Base-by-base conservation (phyloP, 2,329 filamentous ascomycete species). In the Aspergillus fumigatiaffinis region DNA sequence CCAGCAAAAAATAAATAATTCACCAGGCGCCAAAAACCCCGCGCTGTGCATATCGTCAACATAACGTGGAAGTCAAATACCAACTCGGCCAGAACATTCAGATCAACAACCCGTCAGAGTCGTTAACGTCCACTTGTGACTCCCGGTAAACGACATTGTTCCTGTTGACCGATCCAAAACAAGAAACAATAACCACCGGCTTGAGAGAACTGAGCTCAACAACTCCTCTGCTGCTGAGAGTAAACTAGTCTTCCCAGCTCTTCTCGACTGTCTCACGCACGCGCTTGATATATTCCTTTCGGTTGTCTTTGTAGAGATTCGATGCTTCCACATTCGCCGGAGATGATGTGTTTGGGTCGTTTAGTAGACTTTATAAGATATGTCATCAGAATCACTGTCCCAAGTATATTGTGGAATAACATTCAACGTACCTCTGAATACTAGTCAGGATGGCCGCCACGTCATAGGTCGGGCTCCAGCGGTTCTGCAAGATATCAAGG, bases 401-500 rank as follows among this genome's bases (percentile, higher is more conserved):
- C 26, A 32, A 54, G 41, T 46, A 42, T 12, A 35, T 52, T 47
- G 20, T 14, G 12, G 5, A 25, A 23, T 14, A 23, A 14, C 1
- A 14, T 23, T 14, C 6, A 38, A 58, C 74, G 51, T 76, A 95
- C 92, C 92, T 97, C 75, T 99, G 94, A 63, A 99, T 96, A 71
- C 93, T 97, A 46, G 94, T 99, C 75, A 99, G 78, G 62, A 99
- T 92, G 23, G 94, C 94, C 9, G 94, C 94, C 42, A 99, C 94
- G 76, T 99, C 94, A 75, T 99, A 99, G 9, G 94, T 97, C 17
- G 94, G 94, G 73, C 93, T 97, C 94, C 94, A 99, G 65, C 94
- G 83, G 73, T 99, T 99, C 77, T 99, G 94, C 58, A 99, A 77
- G 65, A 99, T 99, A 72, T 99, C 94, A 64, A 99, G 79, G 72